phyloP scores from a whole-genome alignment of 2,329 filamentous ascomycete genomes.

The Diplocarpon rosae region DNA sequence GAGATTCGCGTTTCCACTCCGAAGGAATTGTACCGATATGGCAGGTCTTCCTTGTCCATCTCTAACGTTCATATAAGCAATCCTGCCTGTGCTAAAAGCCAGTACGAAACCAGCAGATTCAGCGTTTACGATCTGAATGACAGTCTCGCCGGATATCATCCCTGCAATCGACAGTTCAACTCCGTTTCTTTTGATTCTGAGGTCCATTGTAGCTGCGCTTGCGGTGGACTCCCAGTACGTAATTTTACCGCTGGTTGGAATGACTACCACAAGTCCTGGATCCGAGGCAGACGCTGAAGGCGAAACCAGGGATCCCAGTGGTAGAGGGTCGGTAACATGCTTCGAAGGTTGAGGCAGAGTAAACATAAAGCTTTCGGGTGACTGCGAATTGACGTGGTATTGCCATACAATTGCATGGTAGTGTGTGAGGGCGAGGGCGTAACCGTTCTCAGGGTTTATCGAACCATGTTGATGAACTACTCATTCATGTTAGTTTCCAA shows the following conservation, averaged over 20 bases:
- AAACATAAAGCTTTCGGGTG: conserved; percentile 70
- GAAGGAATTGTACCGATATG: conserved; percentile 68
- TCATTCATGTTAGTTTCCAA: conserved; percentile 7
- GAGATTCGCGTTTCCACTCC: conserved; percentile 43
- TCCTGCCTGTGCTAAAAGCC: conserved; percentile 71
- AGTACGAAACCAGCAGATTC: conserved; percentile 80
- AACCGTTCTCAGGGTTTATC: conserved; percentile 54
- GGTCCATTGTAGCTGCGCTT: conserved; percentile 70
- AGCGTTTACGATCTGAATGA: conserved; percentile 68
- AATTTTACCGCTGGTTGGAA: conserved; percentile 73
- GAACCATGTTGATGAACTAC: conserved; percentile 54
- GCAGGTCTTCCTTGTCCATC: conserved; percentile 79
- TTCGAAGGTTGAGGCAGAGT: conserved; percentile 64
- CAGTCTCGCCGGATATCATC: conserved; percentile 67
- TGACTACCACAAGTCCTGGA: conserved; percentile 76
- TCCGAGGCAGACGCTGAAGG: conserved; percentile 68
- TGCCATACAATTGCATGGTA: conserved; percentile 84
- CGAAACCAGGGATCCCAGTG: conserved; percentile 73
- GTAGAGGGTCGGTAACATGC: conserved; percentile 57
- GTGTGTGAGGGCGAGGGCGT: conserved; percentile 71
- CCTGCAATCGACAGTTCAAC: conserved; percentile 65
- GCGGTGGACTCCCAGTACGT: conserved; percentile 95
- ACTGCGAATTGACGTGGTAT: conserved; percentile 58
- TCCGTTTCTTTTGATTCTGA: conserved; percentile 67
- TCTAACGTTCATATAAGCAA: conserved; percentile 76